Conservation (phyloP, 768 basidiomycete species). For the Russula olivacea region DNA sequence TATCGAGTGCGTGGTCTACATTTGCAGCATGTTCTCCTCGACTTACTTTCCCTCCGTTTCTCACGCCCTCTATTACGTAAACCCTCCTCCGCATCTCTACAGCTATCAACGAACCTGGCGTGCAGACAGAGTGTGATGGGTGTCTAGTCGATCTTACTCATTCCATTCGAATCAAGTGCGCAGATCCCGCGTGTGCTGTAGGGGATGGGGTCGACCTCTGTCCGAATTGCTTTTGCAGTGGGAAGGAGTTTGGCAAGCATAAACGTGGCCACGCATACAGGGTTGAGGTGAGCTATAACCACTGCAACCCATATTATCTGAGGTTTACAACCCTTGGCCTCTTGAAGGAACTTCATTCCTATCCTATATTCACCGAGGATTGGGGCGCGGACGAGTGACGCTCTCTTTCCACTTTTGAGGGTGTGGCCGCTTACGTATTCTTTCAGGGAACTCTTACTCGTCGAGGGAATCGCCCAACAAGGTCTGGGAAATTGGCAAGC, state of each 20-base stretch:
- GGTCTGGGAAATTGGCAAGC: constrained; percentile 97
- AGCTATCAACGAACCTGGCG: constrained; percentile 78
- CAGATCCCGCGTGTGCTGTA: constrained; percentile 67
- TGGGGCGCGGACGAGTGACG: constrained; percentile 97
- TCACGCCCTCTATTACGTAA: constrained; percentile 33
- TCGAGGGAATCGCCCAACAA: constrained; percentile 81
- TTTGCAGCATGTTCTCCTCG: constrained; percentile 21
- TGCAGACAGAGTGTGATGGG: constrained; percentile 78
- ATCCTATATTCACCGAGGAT: constrained; percentile 90
- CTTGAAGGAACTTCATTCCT: constrained; percentile 84
- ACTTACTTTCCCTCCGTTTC: constrained; percentile 26
- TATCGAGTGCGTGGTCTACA: constrained; percentile 44
- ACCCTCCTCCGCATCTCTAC: neutral
- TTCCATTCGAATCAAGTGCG: constrained; percentile 95
- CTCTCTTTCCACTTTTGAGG: neutral
- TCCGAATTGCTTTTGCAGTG: constrained; percentile 85
- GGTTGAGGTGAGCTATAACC: constrained; percentile 59
- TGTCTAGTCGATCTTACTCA: constrained; percentile 89
- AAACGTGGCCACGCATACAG: constrained; percentile 85
- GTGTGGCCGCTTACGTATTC: constrained; percentile 9
- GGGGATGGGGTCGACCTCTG: constrained; percentile 89
- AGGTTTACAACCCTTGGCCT: constrained; percentile 16
- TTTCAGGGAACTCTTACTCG: constrained; percentile 74
- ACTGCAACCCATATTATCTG: neutral
- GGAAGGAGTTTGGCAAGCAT: constrained; percentile 83